Evolutionary conservation across 441 rosid genomes (phyloP), one percentile per base, ranked within the genome.

Genomic region (Pelargonium cotyledonis): DNA sequence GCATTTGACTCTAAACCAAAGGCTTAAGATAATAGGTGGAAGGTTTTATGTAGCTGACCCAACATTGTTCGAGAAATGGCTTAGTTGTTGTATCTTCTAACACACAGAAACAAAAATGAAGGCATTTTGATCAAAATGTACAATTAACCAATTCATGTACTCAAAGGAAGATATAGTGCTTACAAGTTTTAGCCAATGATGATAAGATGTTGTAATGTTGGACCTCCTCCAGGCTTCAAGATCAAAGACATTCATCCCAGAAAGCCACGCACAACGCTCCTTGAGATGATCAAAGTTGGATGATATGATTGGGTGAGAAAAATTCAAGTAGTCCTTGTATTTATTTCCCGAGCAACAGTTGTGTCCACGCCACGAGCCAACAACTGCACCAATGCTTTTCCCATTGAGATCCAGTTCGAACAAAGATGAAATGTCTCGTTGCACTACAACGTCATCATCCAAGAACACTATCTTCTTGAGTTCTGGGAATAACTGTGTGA

Each of bases 391-490:
- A 53, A 81, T 84, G 40, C 80, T 90, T 77, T 89, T 93, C 58
- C 88, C 84, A 12, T 87, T 75, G 75, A 93, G 96, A 77, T 87
- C 85, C 69, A 81, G 63, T 66, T 83, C 90, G 96, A 95, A 93
- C 72, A 93, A 79, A 47, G 91, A 65, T 66, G 93, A 91, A 73
- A 88, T 75, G 82, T 93, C 97, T 31, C 77, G 96, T 74, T 89
- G 98, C 51, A 91, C 87, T 35, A 91, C 91, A 31, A 91, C 87
- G 85, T 93, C 97, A 77, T 93, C 95, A n/a, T 93, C 97, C 86
- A 93, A 86, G 86, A 93, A 87, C 68, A 91, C 90, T 76, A 93
- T 77, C 91, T 81, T 93, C 80, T 85, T 72, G 78, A 93, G 96
- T 67, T 85, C 94, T 67, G 98, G 98, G 84, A 93, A 89, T 72